These are phyloP conservation scores for Babesia gibsoni DNA, from an alignment of 169 alveolate genomes.

Conservation along the genomic window DNA sequence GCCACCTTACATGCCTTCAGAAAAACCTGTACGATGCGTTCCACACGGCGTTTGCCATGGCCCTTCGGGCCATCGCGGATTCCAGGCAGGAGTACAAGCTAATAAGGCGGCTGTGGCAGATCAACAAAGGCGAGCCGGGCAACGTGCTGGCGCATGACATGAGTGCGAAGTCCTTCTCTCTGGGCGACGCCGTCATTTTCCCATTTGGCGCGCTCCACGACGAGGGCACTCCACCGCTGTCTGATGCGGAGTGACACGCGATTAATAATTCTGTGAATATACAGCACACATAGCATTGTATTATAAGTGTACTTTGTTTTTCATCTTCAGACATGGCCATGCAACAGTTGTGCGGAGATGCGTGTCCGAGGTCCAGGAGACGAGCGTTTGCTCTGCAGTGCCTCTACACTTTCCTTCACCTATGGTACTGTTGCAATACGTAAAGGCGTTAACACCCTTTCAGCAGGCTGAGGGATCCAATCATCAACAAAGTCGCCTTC, in stretches of 20 bases:
- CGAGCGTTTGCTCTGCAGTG: background rate
- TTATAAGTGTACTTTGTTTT: background rate
- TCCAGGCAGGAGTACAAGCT: conserved; percentile 54
- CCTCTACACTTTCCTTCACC: conserved; percentile 6
- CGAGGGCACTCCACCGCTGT: conserved; percentile 67
- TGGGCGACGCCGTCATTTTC: conserved; percentile 40
- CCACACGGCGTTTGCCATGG: conserved; percentile 47
- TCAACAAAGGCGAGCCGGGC: conserved; percentile 23
- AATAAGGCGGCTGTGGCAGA: conserved; percentile 43
- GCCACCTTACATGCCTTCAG: conserved; percentile 26
- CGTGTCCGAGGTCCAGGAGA: background rate
- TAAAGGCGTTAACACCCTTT: background rate
- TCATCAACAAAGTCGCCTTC: conserved; percentile 72
- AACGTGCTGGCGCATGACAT: conserved; percentile 19
- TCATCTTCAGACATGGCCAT: background rate
- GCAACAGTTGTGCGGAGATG: background rate
- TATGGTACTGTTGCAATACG: conserved; percentile 11
- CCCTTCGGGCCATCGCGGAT: conserved; percentile 50
- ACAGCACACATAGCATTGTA: background rate
- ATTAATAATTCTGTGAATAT: background rate
- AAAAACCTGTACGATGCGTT: conserved; percentile 51
- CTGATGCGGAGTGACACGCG: conserved; percentile 29
- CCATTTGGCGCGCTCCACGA: conserved; percentile 66
- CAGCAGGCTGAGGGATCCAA: conserved; percentile 56
- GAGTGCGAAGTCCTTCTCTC: conserved; percentile 25